These are phyloP conservation scores for Beverwykella pulmonaria DNA, from an alignment of 495 filamentous ascomycete species.

Conservation along the genomic window DNA sequence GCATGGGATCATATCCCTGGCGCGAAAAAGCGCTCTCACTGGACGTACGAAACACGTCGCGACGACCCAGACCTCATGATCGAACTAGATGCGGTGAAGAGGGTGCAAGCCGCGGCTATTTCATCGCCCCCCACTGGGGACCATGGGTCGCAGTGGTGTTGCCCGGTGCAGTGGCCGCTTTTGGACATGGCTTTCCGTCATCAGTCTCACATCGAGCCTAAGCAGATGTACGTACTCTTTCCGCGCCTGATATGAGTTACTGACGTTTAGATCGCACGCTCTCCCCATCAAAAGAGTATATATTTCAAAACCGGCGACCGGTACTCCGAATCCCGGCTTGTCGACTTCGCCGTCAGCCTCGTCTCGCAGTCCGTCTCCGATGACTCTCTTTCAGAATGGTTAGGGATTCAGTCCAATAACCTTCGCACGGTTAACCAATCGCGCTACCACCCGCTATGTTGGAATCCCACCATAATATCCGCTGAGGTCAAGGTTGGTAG, in stretches of 20 bases:
- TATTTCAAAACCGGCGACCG: conserved; percentile 15
- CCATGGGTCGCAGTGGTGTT: conserved; percentile 28
- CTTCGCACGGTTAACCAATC: conserved; percentile 27
- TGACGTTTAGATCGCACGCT: conserved; percentile 12
- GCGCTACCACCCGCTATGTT: conserved; percentile 22
- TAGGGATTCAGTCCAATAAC: conserved; percentile 16
- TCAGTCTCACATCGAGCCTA: no score
- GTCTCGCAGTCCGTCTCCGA: conserved; percentile 18
- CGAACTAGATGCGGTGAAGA: conserved; percentile 22
- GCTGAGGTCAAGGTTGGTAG: conserved; percentile 19
- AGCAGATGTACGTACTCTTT: conserved; percentile 21
- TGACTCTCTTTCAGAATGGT: conserved; percentile 23
- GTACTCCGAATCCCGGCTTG: no score
- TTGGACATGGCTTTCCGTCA: conserved; percentile 25
- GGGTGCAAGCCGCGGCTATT: conserved; percentile 28
- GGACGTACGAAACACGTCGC: conserved; percentile 16
- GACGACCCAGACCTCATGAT: conserved; percentile 28
- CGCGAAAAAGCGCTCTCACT: conserved; percentile 16
- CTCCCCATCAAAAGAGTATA: conserved; percentile 18
- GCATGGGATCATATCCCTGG: conserved; percentile 15
- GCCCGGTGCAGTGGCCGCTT: conserved; percentile 25
- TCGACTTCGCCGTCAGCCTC: conserved; percentile 28
- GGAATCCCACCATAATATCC: conserved; percentile 23
- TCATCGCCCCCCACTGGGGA: conserved; percentile 19
- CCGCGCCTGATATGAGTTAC: conserved; percentile 4